Percentiles rank a stretch among this genome's conserved stretches.
These are phyloP conservation scores for Psilocybe sp. DNA, from an alignment of 768 basidiomycete genomes.

Conservation along the genomic window DNA sequence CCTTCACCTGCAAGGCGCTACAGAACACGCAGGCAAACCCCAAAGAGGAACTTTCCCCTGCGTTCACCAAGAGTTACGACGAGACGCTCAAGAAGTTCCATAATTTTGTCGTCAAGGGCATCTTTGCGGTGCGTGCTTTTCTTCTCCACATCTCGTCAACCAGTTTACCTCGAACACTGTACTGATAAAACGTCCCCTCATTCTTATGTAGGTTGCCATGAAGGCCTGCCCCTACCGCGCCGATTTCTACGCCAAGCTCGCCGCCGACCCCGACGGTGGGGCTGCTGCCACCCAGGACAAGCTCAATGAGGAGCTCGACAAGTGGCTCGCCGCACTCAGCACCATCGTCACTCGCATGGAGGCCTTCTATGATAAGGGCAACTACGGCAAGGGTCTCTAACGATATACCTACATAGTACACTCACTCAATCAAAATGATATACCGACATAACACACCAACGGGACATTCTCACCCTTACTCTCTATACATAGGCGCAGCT, in stretches of 20 bases:
- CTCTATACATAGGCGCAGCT: too few relatives aligned
- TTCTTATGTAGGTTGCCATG: conserved; percentile 49
- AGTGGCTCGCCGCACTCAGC: conserved; percentile 66
- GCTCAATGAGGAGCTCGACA: conserved; percentile 54
- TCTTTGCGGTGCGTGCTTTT: conserved; percentile 49
- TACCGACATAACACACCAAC: not conserved
- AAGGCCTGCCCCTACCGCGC: conserved; percentile 64
- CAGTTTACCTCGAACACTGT: not conserved
- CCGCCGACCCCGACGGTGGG: conserved; percentile 55
- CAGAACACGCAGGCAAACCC: conserved; percentile 67
- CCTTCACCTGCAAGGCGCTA: conserved; percentile 85
- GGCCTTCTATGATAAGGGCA: conserved; percentile 59
- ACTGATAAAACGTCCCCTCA: too few relatives aligned
- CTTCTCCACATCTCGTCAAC: not conserved
- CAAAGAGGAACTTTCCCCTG: conserved; percentile 57
- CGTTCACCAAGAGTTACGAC: conserved; percentile 83
- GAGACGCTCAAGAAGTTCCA: conserved; percentile 83
- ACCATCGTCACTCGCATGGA: conserved; percentile 52
- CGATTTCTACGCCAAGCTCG: conserved; percentile 67
- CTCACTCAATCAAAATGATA: not conserved
- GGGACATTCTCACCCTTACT: not conserved
- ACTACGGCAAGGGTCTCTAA: conserved; percentile 51
- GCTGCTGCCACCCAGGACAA: conserved; percentile 41
- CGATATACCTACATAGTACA: too few relatives aligned
- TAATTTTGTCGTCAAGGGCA: conserved; percentile 67